These are phyloP conservation scores for Pichia sp. DNA, from an alignment of 1,139 yeast species.

Conservation along the genomic window DNA sequence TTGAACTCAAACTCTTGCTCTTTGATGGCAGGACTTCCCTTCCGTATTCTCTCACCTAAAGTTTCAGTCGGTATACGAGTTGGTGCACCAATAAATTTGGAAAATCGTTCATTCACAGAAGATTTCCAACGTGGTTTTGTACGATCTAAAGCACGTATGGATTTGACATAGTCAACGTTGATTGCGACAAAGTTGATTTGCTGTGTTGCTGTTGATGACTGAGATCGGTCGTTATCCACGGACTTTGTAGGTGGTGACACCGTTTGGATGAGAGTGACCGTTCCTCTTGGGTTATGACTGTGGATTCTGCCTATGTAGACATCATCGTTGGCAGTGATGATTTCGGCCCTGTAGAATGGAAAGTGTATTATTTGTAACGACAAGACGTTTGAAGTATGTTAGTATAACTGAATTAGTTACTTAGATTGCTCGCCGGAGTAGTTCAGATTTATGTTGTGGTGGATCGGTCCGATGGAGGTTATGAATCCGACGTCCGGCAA, in stretches of 20 bases:
- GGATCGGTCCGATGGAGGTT: too few relatives aligned
- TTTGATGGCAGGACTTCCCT: conserved; percentile 12
- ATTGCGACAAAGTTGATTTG: conserved; percentile 42
- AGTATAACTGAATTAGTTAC: too few relatives aligned
- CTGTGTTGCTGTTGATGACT: conserved; percentile 2
- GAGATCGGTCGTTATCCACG: too few relatives aligned
- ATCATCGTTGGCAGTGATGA: conserved; percentile 54
- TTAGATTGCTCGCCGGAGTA: too few relatives aligned
- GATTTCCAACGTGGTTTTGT: conserved; percentile 16
- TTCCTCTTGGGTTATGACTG: conserved; percentile 43
- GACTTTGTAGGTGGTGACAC: neutral
- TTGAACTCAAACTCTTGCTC: conserved; percentile 19
- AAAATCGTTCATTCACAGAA: conserved; percentile 18
- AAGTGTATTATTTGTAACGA: too few relatives aligned
- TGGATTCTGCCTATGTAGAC: conserved; percentile 54
- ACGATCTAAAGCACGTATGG: conserved; percentile 39
- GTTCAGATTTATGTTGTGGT: too few relatives aligned
- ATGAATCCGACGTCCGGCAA: too few relatives aligned
- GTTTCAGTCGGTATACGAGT: conserved; percentile 14
- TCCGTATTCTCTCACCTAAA: conserved; percentile 17
- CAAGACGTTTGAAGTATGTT: too few relatives aligned
- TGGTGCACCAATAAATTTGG: conserved; percentile 16
- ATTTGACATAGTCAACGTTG: conserved; percentile 53
- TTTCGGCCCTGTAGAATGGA: conserved; percentile 42
- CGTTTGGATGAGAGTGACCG: conserved; percentile 7